Conservation (phyloP, 805 yeast genomes). For the Pichia eremophila region DNA sequence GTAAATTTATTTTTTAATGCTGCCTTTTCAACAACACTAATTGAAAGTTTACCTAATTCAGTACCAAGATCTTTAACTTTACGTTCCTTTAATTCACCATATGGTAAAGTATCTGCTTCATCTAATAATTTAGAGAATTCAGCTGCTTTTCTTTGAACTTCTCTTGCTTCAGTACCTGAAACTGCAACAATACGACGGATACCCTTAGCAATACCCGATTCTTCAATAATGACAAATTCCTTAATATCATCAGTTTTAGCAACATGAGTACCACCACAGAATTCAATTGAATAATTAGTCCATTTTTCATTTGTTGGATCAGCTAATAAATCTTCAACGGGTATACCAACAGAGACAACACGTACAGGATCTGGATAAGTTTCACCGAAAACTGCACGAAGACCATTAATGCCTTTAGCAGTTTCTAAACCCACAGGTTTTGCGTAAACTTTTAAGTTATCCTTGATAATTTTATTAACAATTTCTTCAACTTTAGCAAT, state of each 20-base stretch:
- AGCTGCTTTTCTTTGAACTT: slow-evolving; percentile 75
- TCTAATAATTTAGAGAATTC: slow-evolving; percentile 58
- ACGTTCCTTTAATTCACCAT: slow-evolving; percentile 73
- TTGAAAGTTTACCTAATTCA: slow-evolving; percentile 67
- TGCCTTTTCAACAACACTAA: slow-evolving; percentile 75
- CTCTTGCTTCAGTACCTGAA: slow-evolving; percentile 83
- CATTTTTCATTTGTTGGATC: slow-evolving; percentile 69
- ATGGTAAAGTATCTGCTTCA: slow-evolving; percentile 52
- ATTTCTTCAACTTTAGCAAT: slow-evolving; percentile 67
- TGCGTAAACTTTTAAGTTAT: slow-evolving; percentile 65
- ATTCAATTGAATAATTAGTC: slow-evolving; percentile 76
- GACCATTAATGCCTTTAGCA: slow-evolving; percentile 72
- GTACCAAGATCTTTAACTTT: slow-evolving; percentile 78
- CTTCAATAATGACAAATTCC: slow-evolving; percentile 83
- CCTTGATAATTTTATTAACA: slow-evolving; percentile 60
- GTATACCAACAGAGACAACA: slow-evolving; percentile 90
- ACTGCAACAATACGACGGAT: slow-evolving; percentile 97
- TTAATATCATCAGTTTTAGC: slow-evolving; percentile 87
- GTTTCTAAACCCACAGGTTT: slow-evolving; percentile 67
- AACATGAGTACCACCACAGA: slow-evolving; percentile 99
- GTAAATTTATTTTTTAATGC: slow-evolving; percentile 64
- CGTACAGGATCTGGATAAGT: slow-evolving; percentile 98
- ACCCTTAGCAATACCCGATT: slow-evolving; percentile 97
- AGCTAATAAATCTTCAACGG: slow-evolving; percentile 70
- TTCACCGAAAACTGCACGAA: slow-evolving; percentile 98